phyloP scores from a whole-genome alignment of 2,329 filamentous ascomycete species.

The Blastomyces parvus region DNA sequence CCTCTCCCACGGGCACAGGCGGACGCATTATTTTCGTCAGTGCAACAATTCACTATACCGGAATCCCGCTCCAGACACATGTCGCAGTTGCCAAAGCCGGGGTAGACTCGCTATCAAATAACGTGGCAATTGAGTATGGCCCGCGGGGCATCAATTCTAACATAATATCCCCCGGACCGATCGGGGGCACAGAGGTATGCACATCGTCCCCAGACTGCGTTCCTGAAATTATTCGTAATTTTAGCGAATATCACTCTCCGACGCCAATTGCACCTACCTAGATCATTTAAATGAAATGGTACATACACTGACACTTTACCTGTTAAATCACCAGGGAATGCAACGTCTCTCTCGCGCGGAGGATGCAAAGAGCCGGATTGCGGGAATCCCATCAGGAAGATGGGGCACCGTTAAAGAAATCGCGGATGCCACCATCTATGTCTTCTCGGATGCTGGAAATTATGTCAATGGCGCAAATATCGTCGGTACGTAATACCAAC shows the following conservation, averaged over 20 bases:
- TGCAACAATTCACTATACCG: slow-evolving; percentile 84
- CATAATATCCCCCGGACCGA: slow-evolving; percentile 78
- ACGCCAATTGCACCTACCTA: background rate
- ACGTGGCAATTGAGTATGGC: slow-evolving; percentile 79
- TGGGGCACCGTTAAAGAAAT: slow-evolving; percentile 78
- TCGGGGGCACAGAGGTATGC: slow-evolving; percentile 62
- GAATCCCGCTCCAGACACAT: slow-evolving; percentile 75
- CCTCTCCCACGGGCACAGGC: slow-evolving; percentile 48
- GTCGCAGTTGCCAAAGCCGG: slow-evolving; percentile 87
- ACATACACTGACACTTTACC: background rate
- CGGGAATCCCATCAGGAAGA: slow-evolving; percentile 60
- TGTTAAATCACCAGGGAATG: slow-evolving; percentile 45
- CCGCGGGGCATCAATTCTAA: slow-evolving; percentile 81
- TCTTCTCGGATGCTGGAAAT: slow-evolving; percentile 77
- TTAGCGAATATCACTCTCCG: background rate
- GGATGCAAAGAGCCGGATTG: slow-evolving; percentile 38
- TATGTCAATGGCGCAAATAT: slow-evolving; percentile 77
- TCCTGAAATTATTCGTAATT: background rate
- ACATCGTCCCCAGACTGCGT: background rate
- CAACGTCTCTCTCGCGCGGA: slow-evolving; percentile 50
- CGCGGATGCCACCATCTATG: slow-evolving; percentile 79
- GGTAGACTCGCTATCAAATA: slow-evolving; percentile 73
- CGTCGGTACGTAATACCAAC: slow-evolving; percentile 42
- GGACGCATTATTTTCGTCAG: slow-evolving; percentile 85
- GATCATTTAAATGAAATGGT: background rate